Evolutionary conservation across 192 early-diverging fungal genomes (phyloP).

Genomic region (Coemansia sp.): DNA sequence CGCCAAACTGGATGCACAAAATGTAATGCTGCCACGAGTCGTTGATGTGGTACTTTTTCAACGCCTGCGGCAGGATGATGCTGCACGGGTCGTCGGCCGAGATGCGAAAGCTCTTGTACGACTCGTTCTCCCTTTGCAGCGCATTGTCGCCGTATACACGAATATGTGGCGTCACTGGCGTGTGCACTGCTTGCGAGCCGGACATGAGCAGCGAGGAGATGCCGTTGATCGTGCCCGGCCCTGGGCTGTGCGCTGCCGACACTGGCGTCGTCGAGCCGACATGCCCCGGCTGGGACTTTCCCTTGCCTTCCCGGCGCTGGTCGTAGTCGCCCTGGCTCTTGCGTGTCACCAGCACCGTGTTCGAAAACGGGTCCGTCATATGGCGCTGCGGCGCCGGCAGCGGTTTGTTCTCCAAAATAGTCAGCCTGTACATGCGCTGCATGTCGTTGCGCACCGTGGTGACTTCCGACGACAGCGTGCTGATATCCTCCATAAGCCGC

Average conservation of each 20-base stretch:
- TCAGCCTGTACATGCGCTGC: conserved; percentile 51
- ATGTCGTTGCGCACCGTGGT: conserved; percentile 39
- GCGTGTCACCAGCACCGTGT: conserved; percentile 27
- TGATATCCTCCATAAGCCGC: conserved; percentile 46
- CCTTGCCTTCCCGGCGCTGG: conserved; percentile 28
- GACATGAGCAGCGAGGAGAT: conserved; percentile 37
- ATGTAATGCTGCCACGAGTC: conserved; percentile 86
- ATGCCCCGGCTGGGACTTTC: conserved; percentile 2
- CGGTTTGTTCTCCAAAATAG: conserved; percentile 49
- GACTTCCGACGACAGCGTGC: conserved; percentile 41
- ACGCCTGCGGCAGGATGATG: conserved; percentile 78
- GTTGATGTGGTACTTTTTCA: conserved; percentile 89
- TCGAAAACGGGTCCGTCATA: conserved; percentile 34
- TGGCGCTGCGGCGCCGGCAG: conserved; percentile 36
- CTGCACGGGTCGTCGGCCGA: conserved; percentile 77
- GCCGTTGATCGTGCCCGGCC: conserved; percentile 17
- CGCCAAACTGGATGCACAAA: conserved; percentile 74
- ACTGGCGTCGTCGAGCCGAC: conserved; percentile 17
- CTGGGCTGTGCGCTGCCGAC: conserved; percentile 34
- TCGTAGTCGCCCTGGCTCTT: conserved; percentile 32
- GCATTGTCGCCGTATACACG: conserved; percentile 81
- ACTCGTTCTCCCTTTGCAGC: conserved; percentile 62
- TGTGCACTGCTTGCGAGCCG: conserved; percentile 23
- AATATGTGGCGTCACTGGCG: conserved; percentile 57
- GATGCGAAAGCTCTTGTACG: conserved; percentile 84